Percentiles rank a stretch among this genome's conserved stretches.
These are phyloP conservation scores for Russula olivacea DNA, from an alignment of 768 basidiomycete species.

Conservation along the genomic window DNA sequence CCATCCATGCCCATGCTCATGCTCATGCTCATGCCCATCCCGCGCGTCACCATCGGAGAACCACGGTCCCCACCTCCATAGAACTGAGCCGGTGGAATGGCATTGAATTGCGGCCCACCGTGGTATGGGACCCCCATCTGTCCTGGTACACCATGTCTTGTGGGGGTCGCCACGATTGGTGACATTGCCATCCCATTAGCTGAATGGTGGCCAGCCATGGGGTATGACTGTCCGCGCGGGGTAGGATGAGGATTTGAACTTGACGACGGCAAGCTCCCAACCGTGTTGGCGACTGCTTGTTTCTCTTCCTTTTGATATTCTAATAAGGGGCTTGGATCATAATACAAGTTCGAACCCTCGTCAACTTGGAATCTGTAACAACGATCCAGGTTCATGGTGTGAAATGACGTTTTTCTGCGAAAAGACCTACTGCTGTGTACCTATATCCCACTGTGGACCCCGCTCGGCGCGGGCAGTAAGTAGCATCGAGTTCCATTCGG, in stretches of 20 bases:
- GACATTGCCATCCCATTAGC: slow-evolving; percentile 24
- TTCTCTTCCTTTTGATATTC: slow-evolving; percentile 31
- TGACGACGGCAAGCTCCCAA: slow-evolving; percentile 5
- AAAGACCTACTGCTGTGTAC: slow-evolving; percentile 69
- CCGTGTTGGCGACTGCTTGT: slow-evolving; percentile 5
- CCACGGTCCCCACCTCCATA: slow-evolving; percentile 32
- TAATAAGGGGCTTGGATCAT: slow-evolving; percentile 47
- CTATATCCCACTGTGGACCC: slow-evolving; percentile 84
- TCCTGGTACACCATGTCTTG: slow-evolving; percentile 31
- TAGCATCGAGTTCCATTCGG: slow-evolving; percentile 80
- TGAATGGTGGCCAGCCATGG: slow-evolving; percentile 21
- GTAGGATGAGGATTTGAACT: slow-evolving; percentile 25
- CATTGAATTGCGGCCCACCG: slow-evolving; percentile 27
- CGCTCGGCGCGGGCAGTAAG: slow-evolving; percentile 73
- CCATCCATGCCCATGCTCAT: slow-evolving; percentile 24
- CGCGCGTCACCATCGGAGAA: slow-evolving; percentile 24
- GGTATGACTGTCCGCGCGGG: slow-evolving; percentile 9
- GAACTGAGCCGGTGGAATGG: slow-evolving; percentile 40
- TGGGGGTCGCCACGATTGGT: slow-evolving; percentile 23
- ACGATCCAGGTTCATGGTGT: background rate
- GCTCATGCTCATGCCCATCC: slow-evolving; percentile 7
- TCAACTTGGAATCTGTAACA: slow-evolving; percentile 66
- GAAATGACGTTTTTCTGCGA: background rate
- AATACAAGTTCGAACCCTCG: slow-evolving; percentile 64
- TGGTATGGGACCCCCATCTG: slow-evolving; percentile 26